A percentile compares a stretch with the other conserved stretches of the same genome.
Conservation (phyloP, 768 basidiomycete genomes). For the Sutorius australiensis region DNA sequence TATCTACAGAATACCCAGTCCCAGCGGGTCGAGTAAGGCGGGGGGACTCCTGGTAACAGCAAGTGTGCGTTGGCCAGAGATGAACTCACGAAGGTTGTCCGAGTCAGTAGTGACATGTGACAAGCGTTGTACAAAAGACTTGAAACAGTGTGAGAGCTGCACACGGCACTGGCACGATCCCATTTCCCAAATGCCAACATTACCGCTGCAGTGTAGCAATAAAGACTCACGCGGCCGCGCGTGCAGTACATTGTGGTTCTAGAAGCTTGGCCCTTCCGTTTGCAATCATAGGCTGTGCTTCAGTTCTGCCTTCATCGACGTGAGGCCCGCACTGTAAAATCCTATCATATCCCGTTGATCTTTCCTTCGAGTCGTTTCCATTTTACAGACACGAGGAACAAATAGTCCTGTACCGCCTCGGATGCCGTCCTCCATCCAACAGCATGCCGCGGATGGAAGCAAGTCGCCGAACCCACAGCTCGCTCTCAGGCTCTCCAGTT, state of each 20-base stretch:
- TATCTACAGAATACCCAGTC: no score
- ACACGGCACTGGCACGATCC: neutral
- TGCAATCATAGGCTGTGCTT: neutral
- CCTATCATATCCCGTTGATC: neutral
- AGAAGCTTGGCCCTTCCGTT: neutral
- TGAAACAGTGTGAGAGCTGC: no score
- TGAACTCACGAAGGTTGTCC: no score
- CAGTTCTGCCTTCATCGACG: neutral
- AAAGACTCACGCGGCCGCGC: neutral
- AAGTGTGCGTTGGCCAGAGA: no score
- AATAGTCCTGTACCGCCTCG: slow-evolving; percentile 1
- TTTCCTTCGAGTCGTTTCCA: slow-evolving; percentile 3
- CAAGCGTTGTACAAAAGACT: no score
- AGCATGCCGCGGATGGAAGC: no score
- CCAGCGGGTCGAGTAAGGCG: no score
- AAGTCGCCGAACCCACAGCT: neutral
- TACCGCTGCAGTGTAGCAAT: neutral
- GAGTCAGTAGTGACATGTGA: no score
- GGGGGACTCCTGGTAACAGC: no score
- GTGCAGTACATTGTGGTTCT: neutral
- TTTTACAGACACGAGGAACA: neutral
- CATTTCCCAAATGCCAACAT: neutral
- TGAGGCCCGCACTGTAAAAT: neutral
- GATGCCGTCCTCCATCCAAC: neutral
- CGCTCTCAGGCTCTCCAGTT: neutral